phyloP scores from a whole-genome alignment of 129 eudicot genomes.

The Centrapalus pauciflorus region DNA sequence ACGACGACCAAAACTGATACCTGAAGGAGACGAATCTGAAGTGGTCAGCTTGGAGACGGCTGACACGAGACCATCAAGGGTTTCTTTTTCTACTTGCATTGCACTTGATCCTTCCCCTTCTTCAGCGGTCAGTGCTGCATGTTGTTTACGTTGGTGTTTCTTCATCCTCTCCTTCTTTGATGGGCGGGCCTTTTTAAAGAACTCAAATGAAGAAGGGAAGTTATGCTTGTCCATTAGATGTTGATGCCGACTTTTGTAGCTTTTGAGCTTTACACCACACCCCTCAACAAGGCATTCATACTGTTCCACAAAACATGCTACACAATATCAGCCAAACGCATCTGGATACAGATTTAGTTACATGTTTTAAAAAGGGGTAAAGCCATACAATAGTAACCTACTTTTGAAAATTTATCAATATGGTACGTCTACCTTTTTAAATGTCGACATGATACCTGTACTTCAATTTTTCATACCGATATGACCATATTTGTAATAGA shows the following conservation, averaged over 20 bases:
- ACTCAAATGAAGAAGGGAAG: conserved; percentile 80
- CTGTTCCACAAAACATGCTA: conserved; percentile 34
- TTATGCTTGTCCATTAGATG: conserved; percentile 90
- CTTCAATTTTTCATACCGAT: too few species aligned
- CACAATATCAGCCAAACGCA: neutral
- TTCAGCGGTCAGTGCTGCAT: neutral
- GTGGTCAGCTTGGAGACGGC: conserved; percentile 78
- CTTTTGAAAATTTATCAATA: too few species aligned
- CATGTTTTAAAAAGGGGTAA: neutral
- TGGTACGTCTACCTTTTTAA: too few species aligned
- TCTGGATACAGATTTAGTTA: neutral
- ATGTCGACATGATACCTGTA: too few species aligned
- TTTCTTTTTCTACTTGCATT: conserved; percentile 81
- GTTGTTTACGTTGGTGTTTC: conserved; percentile 47
- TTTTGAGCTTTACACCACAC: conserved; percentile 73
- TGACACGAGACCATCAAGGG: conserved; percentile 58
- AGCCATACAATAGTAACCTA: too few species aligned
- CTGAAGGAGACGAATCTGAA: conserved; percentile 63
- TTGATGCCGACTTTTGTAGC: conserved; percentile 86
- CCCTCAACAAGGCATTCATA: conserved; percentile 98
- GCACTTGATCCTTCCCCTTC: conserved; percentile 44
- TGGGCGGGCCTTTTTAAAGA: conserved; percentile 59
- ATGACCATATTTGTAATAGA: too few species aligned
- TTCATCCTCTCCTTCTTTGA: conserved; percentile 78
- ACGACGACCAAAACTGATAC: conserved; percentile 81